These are phyloP conservation scores for Triticum dicoccoides DNA, from an alignment of 176 grass and related monocot genomes.

Conservation along the genomic window DNA sequence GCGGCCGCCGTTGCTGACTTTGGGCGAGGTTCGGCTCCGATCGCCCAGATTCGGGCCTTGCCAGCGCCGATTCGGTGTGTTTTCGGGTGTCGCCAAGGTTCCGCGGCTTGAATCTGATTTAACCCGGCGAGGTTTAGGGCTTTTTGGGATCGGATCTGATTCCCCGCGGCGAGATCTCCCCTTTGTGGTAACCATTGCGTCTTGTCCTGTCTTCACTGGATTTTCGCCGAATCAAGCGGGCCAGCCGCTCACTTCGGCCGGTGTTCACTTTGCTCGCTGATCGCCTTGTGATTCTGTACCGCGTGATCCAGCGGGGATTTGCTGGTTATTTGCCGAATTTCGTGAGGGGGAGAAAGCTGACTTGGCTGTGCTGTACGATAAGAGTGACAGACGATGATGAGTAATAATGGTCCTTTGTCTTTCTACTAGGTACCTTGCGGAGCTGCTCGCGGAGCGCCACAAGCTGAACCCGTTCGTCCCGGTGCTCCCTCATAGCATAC, in stretches of 20 bases:
- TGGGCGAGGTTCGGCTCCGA: neutral
- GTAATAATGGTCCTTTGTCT: neutral
- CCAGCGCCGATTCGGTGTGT: neutral
- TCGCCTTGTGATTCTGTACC: neutral
- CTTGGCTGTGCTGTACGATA: neutral
- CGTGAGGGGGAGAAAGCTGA: neutral
- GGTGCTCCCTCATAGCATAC: conserved; percentile 66
- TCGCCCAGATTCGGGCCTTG: conserved; percentile 9
- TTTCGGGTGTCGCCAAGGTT: neutral
- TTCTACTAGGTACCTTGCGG: conserved; percentile 79
- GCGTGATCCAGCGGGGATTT: neutral
- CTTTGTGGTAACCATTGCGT: neutral
- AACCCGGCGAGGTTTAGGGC: conserved; percentile 8
- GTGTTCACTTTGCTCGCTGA: conserved; percentile 1
- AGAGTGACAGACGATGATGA: neutral
- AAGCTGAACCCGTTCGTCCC: conserved; percentile 87
- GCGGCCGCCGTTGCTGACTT: neutral
- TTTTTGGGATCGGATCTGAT: conserved; percentile 42
- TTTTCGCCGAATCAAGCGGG: neutral
- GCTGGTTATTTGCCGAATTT: neutral
- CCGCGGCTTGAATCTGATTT: conserved; percentile 20
- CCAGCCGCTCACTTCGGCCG: neutral
- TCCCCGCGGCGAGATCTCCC: conserved; percentile 34
- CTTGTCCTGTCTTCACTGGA: neutral
- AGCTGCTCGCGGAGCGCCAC: conserved; percentile 84